Evolutionary conservation across 805 yeast species (phyloP), one percentile per base, ranked within the genome.

Genomic region (Metschnikowia bowlesiae): DNA sequence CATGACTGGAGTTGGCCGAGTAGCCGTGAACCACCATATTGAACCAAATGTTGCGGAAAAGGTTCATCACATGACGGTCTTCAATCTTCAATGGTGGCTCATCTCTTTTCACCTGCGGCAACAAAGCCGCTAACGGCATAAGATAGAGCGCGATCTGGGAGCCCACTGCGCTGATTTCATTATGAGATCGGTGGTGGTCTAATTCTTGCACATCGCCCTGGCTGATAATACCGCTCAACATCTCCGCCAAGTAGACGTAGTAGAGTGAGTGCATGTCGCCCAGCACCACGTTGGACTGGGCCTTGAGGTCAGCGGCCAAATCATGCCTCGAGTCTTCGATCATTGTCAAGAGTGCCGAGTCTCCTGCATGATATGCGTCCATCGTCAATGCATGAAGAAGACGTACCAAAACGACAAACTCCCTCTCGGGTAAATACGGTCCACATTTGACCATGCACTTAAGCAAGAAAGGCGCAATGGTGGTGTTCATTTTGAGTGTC

Each of bases 21-120:
- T 84, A 89, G 0, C 99, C 99, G 66, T 94, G 96, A 29, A 91
- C 87, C 4, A 85, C 92, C 76, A 94, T 74, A 62, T 92, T 94
- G 66, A 89, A 89, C 99, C 99, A 94, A 40, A 89, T 82, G 66
- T 94, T 87, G 62, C 95, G 79, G 73, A 92, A 89, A 52, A 84
- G 71, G 42, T 78, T 75, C 44, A 82, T 70, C 1, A 82, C 70
- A 1, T 70, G 71, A 37, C 80, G 79, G 54, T 84, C 81, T 8
- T 63, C 58, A 14, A 69, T 68, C 22, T 61, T 56, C 65, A 60
- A 76, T 0, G 86, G 82, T 5, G 62, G 57, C 30, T 76, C 75
- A 30, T 65, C 67, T 11, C 41, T 50, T 33, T 73, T 72, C 6
- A 76, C 73, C 35, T 72, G 69, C 3, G 97, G 96, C 49, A 91